These are phyloP conservation scores for Cryptococcus sp. DNA, from an alignment of 1,284 basidiomycete species.

Conservation along the genomic window DNA sequence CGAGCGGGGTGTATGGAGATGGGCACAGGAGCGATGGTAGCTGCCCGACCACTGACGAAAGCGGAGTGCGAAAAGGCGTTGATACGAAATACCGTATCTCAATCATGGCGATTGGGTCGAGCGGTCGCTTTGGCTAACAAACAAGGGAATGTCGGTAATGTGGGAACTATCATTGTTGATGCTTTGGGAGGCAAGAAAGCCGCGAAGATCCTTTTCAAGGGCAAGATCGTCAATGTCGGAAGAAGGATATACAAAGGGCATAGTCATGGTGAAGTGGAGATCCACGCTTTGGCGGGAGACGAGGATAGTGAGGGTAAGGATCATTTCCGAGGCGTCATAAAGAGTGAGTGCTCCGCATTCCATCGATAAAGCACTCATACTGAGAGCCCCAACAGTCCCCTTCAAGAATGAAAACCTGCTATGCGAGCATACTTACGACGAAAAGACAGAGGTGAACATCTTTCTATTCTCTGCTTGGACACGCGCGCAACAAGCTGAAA, in stretches of 20 bases:
- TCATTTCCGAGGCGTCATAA: no score
- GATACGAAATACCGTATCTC: conserved; percentile 58
- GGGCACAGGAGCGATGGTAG: conserved; percentile 37
- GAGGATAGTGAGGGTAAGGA: conserved; percentile 57
- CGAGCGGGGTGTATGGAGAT: conserved; percentile 38
- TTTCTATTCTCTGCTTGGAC: neutral
- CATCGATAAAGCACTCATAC: no score
- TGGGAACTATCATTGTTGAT: conserved; percentile 53
- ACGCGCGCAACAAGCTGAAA: no score
- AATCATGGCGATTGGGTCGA: conserved; percentile 61
- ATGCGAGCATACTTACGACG: conserved; percentile 54
- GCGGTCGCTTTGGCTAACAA: conserved; percentile 56
- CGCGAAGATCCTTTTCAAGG: conserved; percentile 59
- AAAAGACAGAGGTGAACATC: conserved; percentile 36
- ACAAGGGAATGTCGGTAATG: conserved; percentile 43
- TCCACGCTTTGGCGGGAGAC: conserved; percentile 55
- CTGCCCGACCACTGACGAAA: conserved; percentile 27
- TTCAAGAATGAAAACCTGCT: conserved; percentile 65
- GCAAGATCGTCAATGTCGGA: conserved; percentile 60
- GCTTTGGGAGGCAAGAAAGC: conserved; percentile 59
- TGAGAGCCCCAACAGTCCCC: conserved; percentile 52
- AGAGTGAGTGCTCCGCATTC: no score
- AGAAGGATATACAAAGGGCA: conserved; percentile 58
- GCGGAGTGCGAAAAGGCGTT: conserved; percentile 18
- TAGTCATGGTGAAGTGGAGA: conserved; percentile 58